Conservation (phyloP, 139 green algal genomes). For the Ulvella scutata region DNA sequence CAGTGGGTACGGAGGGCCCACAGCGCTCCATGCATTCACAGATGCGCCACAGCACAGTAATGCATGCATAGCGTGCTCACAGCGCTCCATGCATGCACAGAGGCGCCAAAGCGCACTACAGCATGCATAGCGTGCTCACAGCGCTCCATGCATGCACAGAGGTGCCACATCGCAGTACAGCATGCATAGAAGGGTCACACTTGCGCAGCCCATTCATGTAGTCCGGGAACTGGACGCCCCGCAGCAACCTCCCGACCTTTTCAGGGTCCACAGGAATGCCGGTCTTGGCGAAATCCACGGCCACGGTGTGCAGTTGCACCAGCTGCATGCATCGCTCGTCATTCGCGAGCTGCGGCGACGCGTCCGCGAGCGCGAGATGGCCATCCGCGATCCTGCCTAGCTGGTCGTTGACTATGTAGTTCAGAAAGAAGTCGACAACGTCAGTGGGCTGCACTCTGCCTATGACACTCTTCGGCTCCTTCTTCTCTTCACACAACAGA, state of each 20-base stretch:
- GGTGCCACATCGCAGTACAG: no score
- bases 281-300: slow-evolving; percentile 29
- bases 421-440: slow-evolving; percentile 16
- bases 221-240: background rate
- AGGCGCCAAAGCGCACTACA: no score
- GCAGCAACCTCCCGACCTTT: background rate
- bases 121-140: no score
- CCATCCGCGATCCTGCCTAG: slow-evolving; percentile 18
- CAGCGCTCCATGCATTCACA: no score
- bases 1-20: no score
- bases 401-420: slow-evolving; percentile 16
- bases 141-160: no score
- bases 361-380: slow-evolving; percentile 15
- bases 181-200: no score
- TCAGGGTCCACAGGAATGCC: background rate
- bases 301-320: slow-evolving; percentile 13
- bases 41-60: no score
- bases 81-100: no score
- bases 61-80: no score
- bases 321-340: slow-evolving; percentile 8
- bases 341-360: background rate
- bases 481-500: slow-evolving; percentile 20
- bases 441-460: slow-evolving; percentile 2
- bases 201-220: background rate
- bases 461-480: background rate